A percentile compares a stretch with the other conserved stretches of the same genome.
These are phyloP conservation scores for Lentinula boryana DNA, from an alignment of 768 basidiomycete species.

Conservation along the genomic window DNA sequence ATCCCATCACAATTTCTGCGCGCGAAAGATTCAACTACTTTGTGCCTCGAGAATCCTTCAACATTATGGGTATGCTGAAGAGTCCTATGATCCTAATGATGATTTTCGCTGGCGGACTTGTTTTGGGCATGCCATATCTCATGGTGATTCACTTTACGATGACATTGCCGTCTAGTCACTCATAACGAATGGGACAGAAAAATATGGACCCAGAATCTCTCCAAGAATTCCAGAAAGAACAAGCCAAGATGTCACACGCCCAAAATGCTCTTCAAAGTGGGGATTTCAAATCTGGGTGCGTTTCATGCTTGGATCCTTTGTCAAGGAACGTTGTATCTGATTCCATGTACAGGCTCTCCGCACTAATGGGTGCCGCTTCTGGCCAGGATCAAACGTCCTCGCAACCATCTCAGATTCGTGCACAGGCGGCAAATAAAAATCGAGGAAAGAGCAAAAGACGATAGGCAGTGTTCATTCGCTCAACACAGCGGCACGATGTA, in stretches of 20 bases:
- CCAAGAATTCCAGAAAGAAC: slow-evolving; percentile 58
- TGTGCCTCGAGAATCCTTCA: slow-evolving; percentile 66
- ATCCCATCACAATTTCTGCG: slow-evolving; percentile 55
- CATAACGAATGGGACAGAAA: slow-evolving; percentile 40
- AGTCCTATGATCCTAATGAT: slow-evolving; percentile 85
- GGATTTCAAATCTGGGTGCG: slow-evolving; percentile 54
- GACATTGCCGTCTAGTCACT: neutral
- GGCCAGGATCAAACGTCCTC: slow-evolving; percentile 16
- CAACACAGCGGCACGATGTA: neutral
- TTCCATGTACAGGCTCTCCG: slow-evolving; percentile 33
- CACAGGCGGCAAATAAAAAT: slow-evolving; percentile 20
- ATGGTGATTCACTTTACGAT: slow-evolving; percentile 42
- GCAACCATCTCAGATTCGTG: slow-evolving; percentile 12
- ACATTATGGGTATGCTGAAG: slow-evolving; percentile 67
- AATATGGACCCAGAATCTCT: slow-evolving; percentile 68
- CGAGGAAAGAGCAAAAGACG: slow-evolving; percentile 24
- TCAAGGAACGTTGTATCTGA: neutral
- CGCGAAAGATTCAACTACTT: slow-evolving; percentile 59
- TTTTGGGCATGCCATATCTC: slow-evolving; percentile 70
- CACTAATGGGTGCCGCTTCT: slow-evolving; percentile 32
- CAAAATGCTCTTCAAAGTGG: slow-evolving; percentile 55
- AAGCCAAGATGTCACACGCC: slow-evolving; percentile 46
- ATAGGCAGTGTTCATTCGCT: neutral
- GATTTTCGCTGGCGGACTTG: slow-evolving; percentile 58
- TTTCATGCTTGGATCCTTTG: slow-evolving; percentile 8